Percentiles rank a stretch among this genome's conserved stretches.
These are phyloP conservation scores for Berberis vulgaris DNA, from an alignment of 164 flowering plant genomes.

Conservation along the genomic window DNA sequence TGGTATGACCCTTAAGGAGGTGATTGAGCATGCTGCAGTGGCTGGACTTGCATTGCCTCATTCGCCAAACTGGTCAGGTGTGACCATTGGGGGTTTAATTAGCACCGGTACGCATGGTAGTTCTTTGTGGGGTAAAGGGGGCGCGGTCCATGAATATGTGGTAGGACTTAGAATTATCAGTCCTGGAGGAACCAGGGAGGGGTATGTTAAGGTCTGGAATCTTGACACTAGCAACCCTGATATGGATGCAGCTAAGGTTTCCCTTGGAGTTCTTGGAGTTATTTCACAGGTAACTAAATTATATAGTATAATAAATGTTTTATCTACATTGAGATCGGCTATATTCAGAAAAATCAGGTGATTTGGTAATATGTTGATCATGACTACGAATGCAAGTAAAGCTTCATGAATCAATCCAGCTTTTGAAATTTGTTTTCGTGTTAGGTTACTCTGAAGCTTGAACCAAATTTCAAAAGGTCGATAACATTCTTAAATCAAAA, in stretches of 20 bases:
- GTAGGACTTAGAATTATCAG: no score
- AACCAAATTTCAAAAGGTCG: constrained; percentile 61
- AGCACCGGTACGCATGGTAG: no score
- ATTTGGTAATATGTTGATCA: not conserved
- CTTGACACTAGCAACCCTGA: constrained; percentile 26
- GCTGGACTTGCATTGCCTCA: constrained; percentile 55
- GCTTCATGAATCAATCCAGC: not conserved
- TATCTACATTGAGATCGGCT: not conserved
- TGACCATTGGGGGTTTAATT: constrained; percentile 10
- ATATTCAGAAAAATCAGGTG: not conserved
- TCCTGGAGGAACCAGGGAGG: constrained; percentile 38
- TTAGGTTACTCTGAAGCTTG: constrained; percentile 54
- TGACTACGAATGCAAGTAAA: not conserved
- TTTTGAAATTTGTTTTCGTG: not conserved
- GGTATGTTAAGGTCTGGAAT: constrained; percentile 38
- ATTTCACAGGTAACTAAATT: not conserved
- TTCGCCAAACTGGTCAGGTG: constrained; percentile 84
- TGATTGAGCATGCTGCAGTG: constrained; percentile 44
- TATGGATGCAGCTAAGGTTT: constrained; percentile 7
- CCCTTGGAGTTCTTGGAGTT: no score
- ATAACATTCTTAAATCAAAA: constrained; percentile 23
- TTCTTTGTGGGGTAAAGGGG: no score
- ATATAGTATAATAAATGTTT: not conserved
- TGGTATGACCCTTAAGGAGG: constrained; percentile 45
- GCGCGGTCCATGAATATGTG: no score